Conservation (phyloP, 176 grass and related monocot species). For the Cenchrus purpureus region DNA sequence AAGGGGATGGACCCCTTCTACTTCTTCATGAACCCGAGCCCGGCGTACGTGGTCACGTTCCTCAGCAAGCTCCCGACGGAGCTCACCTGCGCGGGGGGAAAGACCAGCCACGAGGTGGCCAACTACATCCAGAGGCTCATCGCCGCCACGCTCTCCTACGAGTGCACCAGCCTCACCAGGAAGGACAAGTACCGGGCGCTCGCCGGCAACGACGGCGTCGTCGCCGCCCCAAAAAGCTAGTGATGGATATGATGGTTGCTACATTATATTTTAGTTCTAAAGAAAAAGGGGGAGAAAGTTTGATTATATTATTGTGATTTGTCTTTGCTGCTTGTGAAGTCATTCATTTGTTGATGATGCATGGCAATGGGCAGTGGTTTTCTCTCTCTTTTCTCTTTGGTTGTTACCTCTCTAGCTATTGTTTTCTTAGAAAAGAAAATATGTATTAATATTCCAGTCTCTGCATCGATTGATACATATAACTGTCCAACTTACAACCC, state of each 20-base stretch:
- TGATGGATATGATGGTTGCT: too few relatives aligned
- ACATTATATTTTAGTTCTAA: not conserved
- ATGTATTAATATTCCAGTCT: too few relatives aligned
- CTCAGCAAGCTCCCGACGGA: slow-evolving; percentile 71
- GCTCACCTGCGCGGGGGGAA: slow-evolving; percentile 68
- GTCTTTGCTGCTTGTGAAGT: not conserved
- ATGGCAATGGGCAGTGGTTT: slow-evolving; percentile 3
- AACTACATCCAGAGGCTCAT: slow-evolving; percentile 88
- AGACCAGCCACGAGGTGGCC: slow-evolving; percentile 75
- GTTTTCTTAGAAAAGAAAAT: too few relatives aligned
- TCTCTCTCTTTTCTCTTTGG: not conserved
- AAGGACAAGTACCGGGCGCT: slow-evolving; percentile 91
- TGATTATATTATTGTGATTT: not conserved
- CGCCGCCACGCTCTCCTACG: slow-evolving; percentile 71
- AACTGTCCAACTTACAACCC: too few relatives aligned
- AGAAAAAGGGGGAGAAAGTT: not conserved
- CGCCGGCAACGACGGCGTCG: slow-evolving; percentile 68
- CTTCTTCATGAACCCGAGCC: slow-evolving; percentile 96
- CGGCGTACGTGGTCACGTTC: slow-evolving; percentile 74
- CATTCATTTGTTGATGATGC: slow-evolving; percentile 8
- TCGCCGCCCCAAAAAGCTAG: slow-evolving; percentile 6
- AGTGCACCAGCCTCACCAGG: slow-evolving; percentile 92
- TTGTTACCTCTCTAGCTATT: not conserved
- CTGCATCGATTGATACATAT: too few relatives aligned
- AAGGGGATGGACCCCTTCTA: slow-evolving; percentile 90